Evolutionary conservation across 2,329 filamentous ascomycete species (phyloP).

Genomic region (Alternaria gaisen): DNA sequence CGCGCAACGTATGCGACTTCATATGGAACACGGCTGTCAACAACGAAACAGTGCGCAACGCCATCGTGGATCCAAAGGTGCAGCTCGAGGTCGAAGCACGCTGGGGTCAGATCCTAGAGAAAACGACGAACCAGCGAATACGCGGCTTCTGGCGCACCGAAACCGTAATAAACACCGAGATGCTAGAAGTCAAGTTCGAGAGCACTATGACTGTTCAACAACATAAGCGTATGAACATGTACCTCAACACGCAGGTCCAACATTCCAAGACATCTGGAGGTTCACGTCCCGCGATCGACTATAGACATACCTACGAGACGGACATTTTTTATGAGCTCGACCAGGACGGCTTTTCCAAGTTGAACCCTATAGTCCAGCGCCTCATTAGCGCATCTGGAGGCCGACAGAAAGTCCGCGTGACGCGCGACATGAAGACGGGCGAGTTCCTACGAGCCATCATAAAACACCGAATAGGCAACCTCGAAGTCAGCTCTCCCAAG

Average conservation of each 20-base stretch:
- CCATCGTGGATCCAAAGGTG: constrained; percentile 66
- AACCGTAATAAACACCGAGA: constrained; percentile 37
- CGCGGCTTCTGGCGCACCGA: constrained; percentile 74
- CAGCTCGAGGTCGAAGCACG: constrained; percentile 95
- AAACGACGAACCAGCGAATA: constrained; percentile 72
- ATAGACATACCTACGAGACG: constrained; percentile 81
- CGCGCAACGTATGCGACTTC: constrained; percentile 81
- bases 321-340: constrained; percentile 75
- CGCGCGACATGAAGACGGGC: constrained; percentile 75
- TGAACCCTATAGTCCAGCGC: constrained; percentile 65
- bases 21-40: constrained; percentile 76
- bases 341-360: constrained; percentile 60
- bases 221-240: constrained; percentile 84
- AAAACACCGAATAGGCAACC: constrained; percentile 85
- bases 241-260: constrained; percentile 75
- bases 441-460: constrained; percentile 83
- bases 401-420: constrained; percentile 61
- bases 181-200: constrained; percentile 65
- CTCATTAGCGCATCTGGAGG: constrained; percentile 56
- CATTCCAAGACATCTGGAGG: constrained; percentile 56
- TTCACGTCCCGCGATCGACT: constrained; percentile 72
- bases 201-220: constrained; percentile 95
- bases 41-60: constrained; percentile 65
- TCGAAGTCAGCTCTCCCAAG: constrained; percentile 84
- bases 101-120: constrained; percentile 79